Conservation (phyloP, 2,329 filamentous ascomycete genomes). For the Emergomyces africanus region DNA sequence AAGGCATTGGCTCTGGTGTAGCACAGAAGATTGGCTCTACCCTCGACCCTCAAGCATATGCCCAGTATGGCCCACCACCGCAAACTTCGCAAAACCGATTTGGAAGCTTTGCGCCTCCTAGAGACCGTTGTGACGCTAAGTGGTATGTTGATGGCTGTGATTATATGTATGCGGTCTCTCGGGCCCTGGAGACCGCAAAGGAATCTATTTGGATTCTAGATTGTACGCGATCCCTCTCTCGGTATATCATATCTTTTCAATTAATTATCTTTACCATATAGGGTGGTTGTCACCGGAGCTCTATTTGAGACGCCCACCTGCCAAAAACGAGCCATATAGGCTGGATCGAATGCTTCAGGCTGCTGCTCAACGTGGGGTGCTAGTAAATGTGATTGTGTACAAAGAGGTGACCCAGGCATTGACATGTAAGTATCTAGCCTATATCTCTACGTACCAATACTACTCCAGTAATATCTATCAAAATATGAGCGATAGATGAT, state of each 20-base stretch:
- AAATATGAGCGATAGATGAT: background rate
- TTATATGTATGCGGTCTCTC: conserved; percentile 90
- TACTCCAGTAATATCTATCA: conserved; percentile 6
- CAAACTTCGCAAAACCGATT: conserved; percentile 74
- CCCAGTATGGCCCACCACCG: conserved; percentile 31
- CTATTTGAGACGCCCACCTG: conserved; percentile 69
- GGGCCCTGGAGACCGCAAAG: conserved; percentile 75
- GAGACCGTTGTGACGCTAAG: conserved; percentile 75
- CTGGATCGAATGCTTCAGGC: conserved; percentile 79
- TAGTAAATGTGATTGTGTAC: conserved; percentile 88
- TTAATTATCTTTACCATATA: conserved; percentile 48
- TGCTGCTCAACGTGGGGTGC: conserved; percentile 80
- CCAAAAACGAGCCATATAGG: conserved; percentile 70
- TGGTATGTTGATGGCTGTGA: conserved; percentile 96
- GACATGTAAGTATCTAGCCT: conserved; percentile 49
- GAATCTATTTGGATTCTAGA: conserved; percentile 94
- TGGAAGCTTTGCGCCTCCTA: conserved; percentile 79
- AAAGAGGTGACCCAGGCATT: conserved; percentile 78
- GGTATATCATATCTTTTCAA: conserved; percentile 59
- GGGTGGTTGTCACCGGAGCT: conserved; percentile 95
- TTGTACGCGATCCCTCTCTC: conserved; percentile 45
- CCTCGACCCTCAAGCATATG: conserved; percentile 37
- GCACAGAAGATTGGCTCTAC: conserved; percentile 37
- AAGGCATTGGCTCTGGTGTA: conserved; percentile 38
- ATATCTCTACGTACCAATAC: background rate